Percentiles rank a stretch among this genome's conserved stretches.
phyloP scores from a whole-genome alignment of 192 early-diverging fungal species.

The Entomortierella lignicola region DNA sequence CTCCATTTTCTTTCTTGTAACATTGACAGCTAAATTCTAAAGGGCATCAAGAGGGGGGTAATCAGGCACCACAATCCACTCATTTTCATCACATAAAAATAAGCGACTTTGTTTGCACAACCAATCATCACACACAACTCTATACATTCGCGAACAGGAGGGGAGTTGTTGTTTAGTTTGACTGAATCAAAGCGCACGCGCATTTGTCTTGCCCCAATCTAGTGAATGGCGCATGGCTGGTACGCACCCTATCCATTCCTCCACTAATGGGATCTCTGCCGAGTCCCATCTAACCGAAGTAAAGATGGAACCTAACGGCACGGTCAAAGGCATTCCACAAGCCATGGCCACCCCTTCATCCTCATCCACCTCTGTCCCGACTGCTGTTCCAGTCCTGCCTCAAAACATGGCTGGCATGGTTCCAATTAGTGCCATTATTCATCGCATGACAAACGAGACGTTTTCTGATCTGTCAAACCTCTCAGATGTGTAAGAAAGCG shows the following conservation, averaged over 20 bases:
- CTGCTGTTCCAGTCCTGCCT: slow-evolving; percentile 58
- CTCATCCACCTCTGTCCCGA: slow-evolving; percentile 6
- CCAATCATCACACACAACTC: too few relatives aligned
- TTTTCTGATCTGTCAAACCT: slow-evolving; percentile 75
- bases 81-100: too few relatives aligned
- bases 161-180: not conserved
- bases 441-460: slow-evolving; percentile 71
- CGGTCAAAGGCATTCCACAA: slow-evolving; percentile 8
- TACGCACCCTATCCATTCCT: slow-evolving; percentile 29
- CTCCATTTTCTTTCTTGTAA: too few relatives aligned
- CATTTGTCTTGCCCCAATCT: not conserved
- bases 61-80: too few relatives aligned
- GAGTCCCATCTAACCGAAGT: slow-evolving; percentile 13
- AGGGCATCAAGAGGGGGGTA: too few relatives aligned
- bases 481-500: slow-evolving; percentile 69
- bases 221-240: slow-evolving; percentile 48
- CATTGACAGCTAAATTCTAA: too few relatives aligned
- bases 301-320: slow-evolving; percentile 43
- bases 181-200: slow-evolving; percentile 1
- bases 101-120: too few relatives aligned
- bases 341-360: not conserved
- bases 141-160: not conserved
- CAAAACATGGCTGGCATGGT: slow-evolving; percentile 73
- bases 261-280: slow-evolving; percentile 27
- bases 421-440: slow-evolving; percentile 67